Conservation (phyloP, 129 eudicot genomes). For the Tagetes patula region DNA sequence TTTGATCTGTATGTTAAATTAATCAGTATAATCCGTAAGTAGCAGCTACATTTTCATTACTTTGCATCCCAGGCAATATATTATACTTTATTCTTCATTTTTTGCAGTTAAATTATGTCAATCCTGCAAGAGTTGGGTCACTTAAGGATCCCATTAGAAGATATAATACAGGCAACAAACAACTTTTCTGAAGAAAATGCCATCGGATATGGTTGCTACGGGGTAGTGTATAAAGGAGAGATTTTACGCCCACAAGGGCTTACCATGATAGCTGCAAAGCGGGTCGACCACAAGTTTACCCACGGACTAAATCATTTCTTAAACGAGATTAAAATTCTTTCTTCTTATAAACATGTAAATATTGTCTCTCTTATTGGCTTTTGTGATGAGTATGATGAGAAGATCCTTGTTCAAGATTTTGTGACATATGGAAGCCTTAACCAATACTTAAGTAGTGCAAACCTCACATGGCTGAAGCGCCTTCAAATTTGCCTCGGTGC, state of each 20-base stretch:
- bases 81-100: no score
- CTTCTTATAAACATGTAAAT: conserved; percentile 22
- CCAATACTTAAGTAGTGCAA: conserved; percentile 2
- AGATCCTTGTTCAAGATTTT: conserved; percentile 22
- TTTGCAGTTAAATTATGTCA: no score
- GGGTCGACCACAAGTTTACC: no score
- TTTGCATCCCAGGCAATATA: no score
- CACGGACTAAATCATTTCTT: no score
- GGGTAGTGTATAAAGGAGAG: conserved; percentile 23
- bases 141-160: conserved; percentile 16
- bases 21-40: no score
- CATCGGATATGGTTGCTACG: conserved; percentile 24
- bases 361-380: conserved; percentile 16
- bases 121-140: conserved; percentile 13
- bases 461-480: conserved; percentile 24
- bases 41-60: no score
- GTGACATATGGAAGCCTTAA: conserved; percentile 22
- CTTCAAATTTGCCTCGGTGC: conserved; percentile 3
- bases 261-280: no score
- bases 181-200: conserved; percentile 4
- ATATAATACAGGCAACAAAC: conserved; percentile 20
- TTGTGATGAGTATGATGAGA: not conserved
- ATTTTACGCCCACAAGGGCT: not conserved
- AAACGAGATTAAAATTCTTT: not conserved
- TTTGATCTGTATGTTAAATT: no score